Conservation (phyloP, 768 basidiomycete genomes). For the Pulveroboletus sp. region DNA sequence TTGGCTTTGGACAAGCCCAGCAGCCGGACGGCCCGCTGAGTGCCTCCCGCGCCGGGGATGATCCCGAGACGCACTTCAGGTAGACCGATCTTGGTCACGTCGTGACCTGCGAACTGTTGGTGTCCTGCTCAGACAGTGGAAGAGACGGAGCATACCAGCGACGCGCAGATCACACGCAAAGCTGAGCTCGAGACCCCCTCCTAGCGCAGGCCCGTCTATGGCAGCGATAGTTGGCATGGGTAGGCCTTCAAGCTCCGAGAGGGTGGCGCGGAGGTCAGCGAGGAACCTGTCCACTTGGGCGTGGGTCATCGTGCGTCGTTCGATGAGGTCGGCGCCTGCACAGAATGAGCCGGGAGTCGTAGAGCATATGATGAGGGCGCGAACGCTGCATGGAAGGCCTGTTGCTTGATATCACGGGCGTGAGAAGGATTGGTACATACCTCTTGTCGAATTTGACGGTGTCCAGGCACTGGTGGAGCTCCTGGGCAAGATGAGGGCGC, state of each 20-base stretch:
- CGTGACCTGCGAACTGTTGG: slow-evolving; percentile 39
- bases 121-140: not conserved
- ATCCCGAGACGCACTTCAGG: slow-evolving; percentile 80
- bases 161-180: slow-evolving; percentile 89
- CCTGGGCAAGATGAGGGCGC: slow-evolving; percentile 38
- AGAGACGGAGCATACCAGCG: slow-evolving; percentile 60
- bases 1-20: slow-evolving; percentile 80
- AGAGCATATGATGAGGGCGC: slow-evolving; percentile 81
- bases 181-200: slow-evolving; percentile 86
- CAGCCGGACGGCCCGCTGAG: slow-evolving; percentile 75
- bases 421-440: slow-evolving; percentile 32
- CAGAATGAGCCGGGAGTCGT: slow-evolving; percentile 79
- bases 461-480: slow-evolving; percentile 68
- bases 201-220: slow-evolving; percentile 89
- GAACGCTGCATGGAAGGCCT: slow-evolving; percentile 43
- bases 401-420: not conserved
- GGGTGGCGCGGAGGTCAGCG: slow-evolving; percentile 61
- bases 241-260: slow-evolving; percentile 73
- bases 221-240: slow-evolving; percentile 90
- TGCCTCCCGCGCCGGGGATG: slow-evolving; percentile 89
- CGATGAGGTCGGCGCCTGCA: slow-evolving; percentile 85
- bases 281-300: slow-evolving; percentile 76
- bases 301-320: slow-evolving; percentile 79
- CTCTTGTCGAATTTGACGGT: slow-evolving; percentile 62
- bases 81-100: slow-evolving; percentile 81